phyloP scores from a whole-genome alignment of 148 eudicot species.

The Rhododendron molle region DNA sequence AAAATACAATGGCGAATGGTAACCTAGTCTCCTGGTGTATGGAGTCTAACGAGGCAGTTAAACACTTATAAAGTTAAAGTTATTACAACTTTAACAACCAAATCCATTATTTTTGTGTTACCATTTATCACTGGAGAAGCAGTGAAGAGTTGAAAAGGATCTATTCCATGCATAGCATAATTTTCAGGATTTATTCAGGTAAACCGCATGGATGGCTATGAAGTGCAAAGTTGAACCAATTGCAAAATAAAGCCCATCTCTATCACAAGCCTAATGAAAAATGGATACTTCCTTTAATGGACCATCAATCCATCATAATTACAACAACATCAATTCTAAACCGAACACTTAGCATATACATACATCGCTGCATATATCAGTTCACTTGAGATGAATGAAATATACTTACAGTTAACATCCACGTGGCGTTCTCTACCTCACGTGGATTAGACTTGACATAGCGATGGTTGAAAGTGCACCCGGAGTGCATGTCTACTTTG shows the following conservation, averaged over 20 bases:
- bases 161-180: background rate
- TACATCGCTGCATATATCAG: background rate
- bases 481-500: constrained; percentile 49
- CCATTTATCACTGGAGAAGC: no score
- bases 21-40: background rate
- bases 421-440: constrained; percentile 50
- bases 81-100: no score
- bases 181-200: background rate
- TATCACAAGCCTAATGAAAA: background rate
- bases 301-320: background rate
- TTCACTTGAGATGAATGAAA: constrained; percentile 7
- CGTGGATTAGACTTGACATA: constrained; percentile 52
- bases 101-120: background rate
- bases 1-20: no score
- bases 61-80: background rate
- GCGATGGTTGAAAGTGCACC: constrained; percentile 49
- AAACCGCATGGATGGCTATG: background rate
- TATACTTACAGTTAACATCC: constrained; percentile 47
- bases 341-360: background rate
- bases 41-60: background rate
- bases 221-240: background rate
- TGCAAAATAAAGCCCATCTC: background rate
- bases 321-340: background rate
- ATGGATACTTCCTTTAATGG: background rate
- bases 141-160: no score